Evolutionary conservation across 2,329 filamentous ascomycete genomes (phyloP), one percentile per base, ranked within the genome.

Genomic region (Diplodia seriata): DNA sequence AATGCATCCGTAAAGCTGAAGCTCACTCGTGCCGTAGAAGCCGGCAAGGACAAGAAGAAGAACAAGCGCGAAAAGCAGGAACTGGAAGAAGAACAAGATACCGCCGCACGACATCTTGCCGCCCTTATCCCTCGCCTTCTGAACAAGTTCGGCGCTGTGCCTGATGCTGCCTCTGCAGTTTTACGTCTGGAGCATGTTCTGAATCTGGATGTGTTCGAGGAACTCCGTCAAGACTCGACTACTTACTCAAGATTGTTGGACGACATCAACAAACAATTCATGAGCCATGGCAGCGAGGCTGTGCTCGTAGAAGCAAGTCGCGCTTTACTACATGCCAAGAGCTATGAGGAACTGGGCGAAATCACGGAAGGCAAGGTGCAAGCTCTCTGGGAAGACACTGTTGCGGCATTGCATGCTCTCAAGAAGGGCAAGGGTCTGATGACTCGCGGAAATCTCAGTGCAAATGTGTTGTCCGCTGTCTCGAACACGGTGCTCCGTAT

Each of bases 221-320:
- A 97, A 74, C 83, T 98, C 47, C 90, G 94, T 63, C 93, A 97
- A 76, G 93, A 96, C 71, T 88, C 92, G 0, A 89, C 90, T 1
- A 90, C 89, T 1, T 97, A 96, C 75, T 87, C 90, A 7, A 88
- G 90, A 26, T 82, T 98, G 36, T 83, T 99, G 1, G 93, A 97
- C 72, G 94, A 97, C 74, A 93, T 98, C 73, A 93, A 92, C 77
- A 93, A 92, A 68, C 95, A 99, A 74, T 98, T 99, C 80, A 89
- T 91, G 73, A 89, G 93, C n/a, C 95, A 99, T 75, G 91, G 92
- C 53, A 92, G 97, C 74, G 91, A 92, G 73, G 87, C 87, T 67
- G 94, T 98, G 20, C 84, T 99, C 55, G 88, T 89, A 12, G 94
- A 97, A 78, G 94, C 93, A 15, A 90, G 91, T 33, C 85, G 89